A percentile compares a stretch with the other conserved stretches of the same genome.
These are phyloP conservation scores for Sporisorium graminicola DNA, from an alignment of 1,284 basidiomycete genomes.

Conservation along the genomic window DNA sequence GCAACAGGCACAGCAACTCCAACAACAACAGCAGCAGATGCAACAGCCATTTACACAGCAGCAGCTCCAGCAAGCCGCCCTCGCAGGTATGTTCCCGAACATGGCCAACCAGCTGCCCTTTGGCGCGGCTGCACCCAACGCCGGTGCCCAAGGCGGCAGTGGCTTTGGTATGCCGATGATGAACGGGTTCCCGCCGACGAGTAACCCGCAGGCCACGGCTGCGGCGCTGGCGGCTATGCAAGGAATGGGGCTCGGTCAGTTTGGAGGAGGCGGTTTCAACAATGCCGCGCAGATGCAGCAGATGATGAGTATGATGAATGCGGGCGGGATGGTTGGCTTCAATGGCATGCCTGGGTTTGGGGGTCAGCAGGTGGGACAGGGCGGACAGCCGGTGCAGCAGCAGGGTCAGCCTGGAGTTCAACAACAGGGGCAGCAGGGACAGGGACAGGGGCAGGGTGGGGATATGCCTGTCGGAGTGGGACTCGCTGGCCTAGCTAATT, in stretches of 20 bases:
- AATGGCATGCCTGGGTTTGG: constrained; percentile 19
- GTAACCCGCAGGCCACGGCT: constrained; percentile 28
- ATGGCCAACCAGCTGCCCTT: constrained; percentile 25
- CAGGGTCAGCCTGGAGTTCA: constrained; percentile 11
- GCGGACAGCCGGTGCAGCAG: constrained; percentile 16
- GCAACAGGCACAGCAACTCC: constrained; percentile 21
- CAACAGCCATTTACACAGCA: constrained; percentile 30
- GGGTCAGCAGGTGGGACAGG: constrained; percentile 13
- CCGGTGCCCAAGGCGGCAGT: background rate
- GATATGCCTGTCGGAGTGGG: constrained; percentile 52
- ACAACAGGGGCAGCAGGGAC: constrained; percentile 4
- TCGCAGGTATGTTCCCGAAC: constrained; percentile 26
- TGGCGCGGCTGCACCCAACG: background rate
- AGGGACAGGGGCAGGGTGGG: constrained; percentile 7
- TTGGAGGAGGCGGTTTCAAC: constrained; percentile 22
- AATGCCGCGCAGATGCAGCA: constrained; percentile 38
- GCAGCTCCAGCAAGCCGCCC: constrained; percentile 27
- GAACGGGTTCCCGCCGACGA: constrained; percentile 32
- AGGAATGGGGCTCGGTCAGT: constrained; percentile 32
- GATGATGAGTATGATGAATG: constrained; percentile 49
- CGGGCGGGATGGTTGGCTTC: constrained; percentile 15
- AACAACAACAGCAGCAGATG: constrained; percentile 24
- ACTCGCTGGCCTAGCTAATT: constrained; percentile 40
- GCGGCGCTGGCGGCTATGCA: constrained; percentile 40
- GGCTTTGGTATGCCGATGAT: constrained; percentile 40